Evolutionary conservation across 352 stramenopile genomes (phyloP).

Genomic region (Phytophthora pseudosyringae): DNA sequence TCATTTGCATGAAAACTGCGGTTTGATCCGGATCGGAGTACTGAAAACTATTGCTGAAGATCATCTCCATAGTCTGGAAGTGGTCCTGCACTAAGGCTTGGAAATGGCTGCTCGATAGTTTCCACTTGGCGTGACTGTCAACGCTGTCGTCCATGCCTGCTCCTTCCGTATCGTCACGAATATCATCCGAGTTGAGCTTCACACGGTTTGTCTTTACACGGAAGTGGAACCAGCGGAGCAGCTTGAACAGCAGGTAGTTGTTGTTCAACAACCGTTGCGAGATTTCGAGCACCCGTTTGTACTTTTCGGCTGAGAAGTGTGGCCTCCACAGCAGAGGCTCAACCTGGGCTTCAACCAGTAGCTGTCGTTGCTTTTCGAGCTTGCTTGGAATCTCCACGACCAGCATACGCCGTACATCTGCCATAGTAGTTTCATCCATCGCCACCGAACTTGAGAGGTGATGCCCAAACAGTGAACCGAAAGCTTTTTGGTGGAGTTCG

Average conservation of each 20-base stretch:
- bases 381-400: slow-evolving; percentile 62
- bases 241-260: slow-evolving; percentile 84
- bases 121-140: slow-evolving; percentile 52
- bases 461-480: slow-evolving; percentile 74
- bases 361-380: slow-evolving; percentile 60
- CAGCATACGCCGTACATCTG: slow-evolving; percentile 62
- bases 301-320: slow-evolving; percentile 78
- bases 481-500: slow-evolving; percentile 64
- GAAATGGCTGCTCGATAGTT: slow-evolving; percentile 58
- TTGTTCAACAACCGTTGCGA: slow-evolving; percentile 78
- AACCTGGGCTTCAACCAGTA: slow-evolving; percentile 67
- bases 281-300: slow-evolving; percentile 67
- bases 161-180: slow-evolving; percentile 41
- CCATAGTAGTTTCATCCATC: slow-evolving; percentile 61
- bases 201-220: slow-evolving; percentile 56
- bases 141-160: background rate
- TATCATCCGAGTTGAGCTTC: slow-evolving; percentile 53
- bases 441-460: slow-evolving; percentile 61
- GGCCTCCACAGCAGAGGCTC: slow-evolving; percentile 79
- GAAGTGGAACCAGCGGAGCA: slow-evolving; percentile 81
- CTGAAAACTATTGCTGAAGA: slow-evolving; percentile 78
- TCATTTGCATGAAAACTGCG: background rate
- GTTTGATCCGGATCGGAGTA: slow-evolving; percentile 62
- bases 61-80: slow-evolving; percentile 73
- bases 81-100: slow-evolving; percentile 59